Evolutionary conservation across 768 basidiomycete species (phyloP), one percentile per base, ranked within the genome.

Genomic region (Boletus bicolor): DNA sequence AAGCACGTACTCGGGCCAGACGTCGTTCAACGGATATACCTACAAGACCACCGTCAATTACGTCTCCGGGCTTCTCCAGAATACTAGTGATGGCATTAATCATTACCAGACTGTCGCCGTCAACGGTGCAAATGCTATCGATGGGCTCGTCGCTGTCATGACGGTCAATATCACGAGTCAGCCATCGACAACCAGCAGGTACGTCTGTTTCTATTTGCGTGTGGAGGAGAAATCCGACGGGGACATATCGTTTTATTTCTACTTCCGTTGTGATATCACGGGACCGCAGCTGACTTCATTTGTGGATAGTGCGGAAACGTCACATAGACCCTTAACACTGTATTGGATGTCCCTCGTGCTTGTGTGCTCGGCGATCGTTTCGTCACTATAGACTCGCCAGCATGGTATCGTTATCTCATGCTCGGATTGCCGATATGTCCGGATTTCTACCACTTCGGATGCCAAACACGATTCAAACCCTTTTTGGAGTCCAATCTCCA

Each of bases 61-160:
- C 63, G 75, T 87, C 32, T 79, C 85, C 4, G 89, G 90, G 0
- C 63, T 90, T 49, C 75, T 93, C n/a, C 67, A 75, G 55, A 89
- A 93, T 62, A 79, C 84, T 1, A 91, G 83, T 56, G 63, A 73
- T 8, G 86, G 82, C 3, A 81, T 92, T 48, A 92, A 91, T 66
- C 89, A 92, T 68, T 79, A 78, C 60, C 37, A 71, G 7, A 75
- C 72, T 8, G 90, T 91, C 6, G 74, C 67, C 11, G 68, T 77
- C 7, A 69, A 79, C 51, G 73, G 76, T n/a, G 67, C 72, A n/a
- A 83, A 80, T 57, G 82, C 91, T 2, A 76, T 85, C 1, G 95
- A 98, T 67, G 95, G 94, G 1, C 74, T 92, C 11, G 87, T 95
- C 4, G 91, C 89, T 0, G 75, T 97, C 1, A 60, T 95, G 60